Percentiles rank a stretch among this genome's conserved stretches.
Evolutionary conservation across 2,329 filamentous ascomycete species (phyloP).

Genomic region (Capronia epimyces): DNA sequence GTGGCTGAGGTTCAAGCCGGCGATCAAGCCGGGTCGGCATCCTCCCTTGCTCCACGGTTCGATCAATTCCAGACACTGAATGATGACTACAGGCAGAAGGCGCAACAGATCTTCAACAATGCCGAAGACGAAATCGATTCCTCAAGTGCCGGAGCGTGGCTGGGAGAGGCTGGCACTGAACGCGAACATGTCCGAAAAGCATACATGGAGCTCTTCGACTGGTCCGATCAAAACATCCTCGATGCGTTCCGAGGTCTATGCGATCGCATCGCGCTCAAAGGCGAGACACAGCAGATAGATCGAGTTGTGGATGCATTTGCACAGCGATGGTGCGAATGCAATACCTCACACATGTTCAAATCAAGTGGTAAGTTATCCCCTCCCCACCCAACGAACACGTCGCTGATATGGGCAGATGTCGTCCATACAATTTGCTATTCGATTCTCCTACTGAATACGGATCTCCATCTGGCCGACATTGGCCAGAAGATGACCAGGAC

Average conservation of each 20-base stretch:
- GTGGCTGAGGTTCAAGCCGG: conserved; percentile 33
- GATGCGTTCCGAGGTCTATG: conserved; percentile 74
- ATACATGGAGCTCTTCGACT: conserved; percentile 92
- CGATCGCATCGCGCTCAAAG: conserved; percentile 72
- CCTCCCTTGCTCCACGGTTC: conserved; percentile 11
- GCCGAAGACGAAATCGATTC: conserved; percentile 75
- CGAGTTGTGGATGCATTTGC: conserved; percentile 87
- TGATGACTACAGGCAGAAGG: conserved; percentile 51
- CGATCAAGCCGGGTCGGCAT: background rate
- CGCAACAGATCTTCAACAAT: conserved; percentile 76
- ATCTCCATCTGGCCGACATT: conserved; percentile 90
- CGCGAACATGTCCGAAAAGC: conserved; percentile 58
- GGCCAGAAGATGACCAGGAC: conserved; percentile 91
- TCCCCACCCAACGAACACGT: background rate
- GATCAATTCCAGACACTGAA: conserved; percentile 1
- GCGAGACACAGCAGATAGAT: conserved; percentile 94
- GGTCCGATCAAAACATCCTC: conserved; percentile 73
- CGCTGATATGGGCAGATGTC: conserved; percentile 57
- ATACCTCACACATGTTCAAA: conserved; percentile 89
- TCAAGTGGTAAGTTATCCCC: conserved; percentile 58
- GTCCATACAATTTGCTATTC: conserved; percentile 98
- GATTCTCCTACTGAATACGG: conserved; percentile 88
- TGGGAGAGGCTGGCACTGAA: conserved; percentile 63
- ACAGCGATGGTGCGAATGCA: conserved; percentile 87
- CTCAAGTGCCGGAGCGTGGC: conserved; percentile 76